Conservation (phyloP, 2,329 filamentous ascomycete genomes). For the Chaetomiaceae sp. region DNA sequence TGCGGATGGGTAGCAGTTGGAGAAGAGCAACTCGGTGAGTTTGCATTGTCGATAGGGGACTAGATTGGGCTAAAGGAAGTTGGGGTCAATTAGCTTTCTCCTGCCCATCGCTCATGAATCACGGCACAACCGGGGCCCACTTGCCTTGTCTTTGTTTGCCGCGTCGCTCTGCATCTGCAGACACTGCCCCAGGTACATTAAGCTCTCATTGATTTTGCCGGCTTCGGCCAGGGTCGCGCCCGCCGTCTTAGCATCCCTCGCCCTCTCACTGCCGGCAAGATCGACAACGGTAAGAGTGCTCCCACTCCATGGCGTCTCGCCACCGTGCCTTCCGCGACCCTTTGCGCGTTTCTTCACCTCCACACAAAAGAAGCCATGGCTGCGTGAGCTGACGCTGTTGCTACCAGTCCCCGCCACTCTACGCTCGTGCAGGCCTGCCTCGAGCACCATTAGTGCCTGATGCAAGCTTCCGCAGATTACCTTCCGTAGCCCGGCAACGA, state of each 20-base stretch:
- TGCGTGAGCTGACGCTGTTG: slow-evolving; percentile 87
- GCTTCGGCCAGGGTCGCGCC: slow-evolving; percentile 90
- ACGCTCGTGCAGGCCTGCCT: slow-evolving; percentile 80
- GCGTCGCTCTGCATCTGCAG: slow-evolving; percentile 88
- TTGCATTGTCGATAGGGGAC: slow-evolving; percentile 81
- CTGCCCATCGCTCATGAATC: too few relatives aligned
- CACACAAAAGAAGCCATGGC: slow-evolving; percentile 92
- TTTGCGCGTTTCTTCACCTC: slow-evolving; percentile 76
- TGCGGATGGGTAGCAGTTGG: slow-evolving; percentile 73
- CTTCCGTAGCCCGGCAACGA: slow-evolving; percentile 87
- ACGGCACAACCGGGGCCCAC: slow-evolving; percentile 4
- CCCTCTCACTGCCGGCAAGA: slow-evolving; percentile 87
- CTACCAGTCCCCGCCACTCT: slow-evolving; percentile 85
- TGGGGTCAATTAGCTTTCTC: too few relatives aligned
- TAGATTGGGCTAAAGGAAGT: slow-evolving; percentile 51
- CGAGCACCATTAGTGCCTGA: slow-evolving; percentile 83
- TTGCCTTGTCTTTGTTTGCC: slow-evolving; percentile 65
- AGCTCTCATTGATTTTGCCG: slow-evolving; percentile 94
- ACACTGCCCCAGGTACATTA: slow-evolving; percentile 98
- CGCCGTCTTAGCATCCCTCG: slow-evolving; percentile 86
- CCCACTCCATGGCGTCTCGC: slow-evolving; percentile 61
- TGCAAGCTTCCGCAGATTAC: slow-evolving; percentile 75
- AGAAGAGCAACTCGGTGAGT: slow-evolving; percentile 76
- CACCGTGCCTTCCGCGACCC: slow-evolving; percentile 38
- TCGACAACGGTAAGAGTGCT: slow-evolving; percentile 85